Base-by-base conservation (phyloP, 2,329 filamentous ascomycete genomes). In the Verticillium klebahnii region DNA sequence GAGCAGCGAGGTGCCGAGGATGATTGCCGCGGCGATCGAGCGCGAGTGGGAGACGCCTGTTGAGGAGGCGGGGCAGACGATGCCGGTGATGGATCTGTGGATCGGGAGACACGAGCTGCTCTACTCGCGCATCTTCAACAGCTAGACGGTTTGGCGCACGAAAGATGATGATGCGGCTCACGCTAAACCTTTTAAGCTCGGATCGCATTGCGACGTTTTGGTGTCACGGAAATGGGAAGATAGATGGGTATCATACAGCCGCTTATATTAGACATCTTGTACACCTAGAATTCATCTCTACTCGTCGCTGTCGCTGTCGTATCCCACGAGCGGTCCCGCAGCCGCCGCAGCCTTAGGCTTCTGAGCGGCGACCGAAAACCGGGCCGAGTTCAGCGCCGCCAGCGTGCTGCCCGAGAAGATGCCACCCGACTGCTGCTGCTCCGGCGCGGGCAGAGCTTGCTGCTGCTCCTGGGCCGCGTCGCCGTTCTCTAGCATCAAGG, bases 71-170 rank as follows among this genome's bases (percentile, higher is more conserved):
- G 90, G 89, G 5, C 90, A 94, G 78, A 87, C 80, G 61, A 87
- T 92, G 64, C 91, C 91, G 1, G 83, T 88, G 1, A 87, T 94
- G 84, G 91, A 95, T 77, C 73, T 95, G 36, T 95, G 91, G 91
- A 82, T 93, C 70, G 91, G 91, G 3, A 82, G 91, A 71, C 91
- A 95, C 73, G 91, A 95, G 80, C 78, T 92, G 71, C 73, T 95
- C 66, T 95, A 95, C 74, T 93, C 90, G 62, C 85, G 91, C 68
- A 94, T 95, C 60, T 95, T 95, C 71, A 95, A 95, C 75, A 93
- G 90, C 68, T 94, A 70, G 76, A 63, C 70, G 67, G 68, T 72
- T 19, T 5, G 29, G 29, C 29, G 29, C 29, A 29, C 29, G 5
- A 29, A 29, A 29, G 39, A 45, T 2, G 52, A 3, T 55, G 25